phyloP scores from a whole-genome alignment of 345 rosid genomes.

The Corchorus olitorius region DNA sequence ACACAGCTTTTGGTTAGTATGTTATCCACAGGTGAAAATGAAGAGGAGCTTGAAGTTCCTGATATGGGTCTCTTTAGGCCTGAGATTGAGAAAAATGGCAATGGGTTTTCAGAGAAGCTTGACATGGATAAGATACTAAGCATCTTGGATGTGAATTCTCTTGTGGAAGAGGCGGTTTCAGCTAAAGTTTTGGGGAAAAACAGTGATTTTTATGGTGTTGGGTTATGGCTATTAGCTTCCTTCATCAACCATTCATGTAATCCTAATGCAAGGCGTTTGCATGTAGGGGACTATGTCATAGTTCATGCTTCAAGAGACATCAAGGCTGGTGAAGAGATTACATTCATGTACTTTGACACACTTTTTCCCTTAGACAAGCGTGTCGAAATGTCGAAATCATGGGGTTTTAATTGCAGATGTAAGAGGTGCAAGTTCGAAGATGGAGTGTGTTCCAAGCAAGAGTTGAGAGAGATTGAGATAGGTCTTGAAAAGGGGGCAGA shows the following conservation, averaged over 20 bases:
- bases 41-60: constrained; percentile 55
- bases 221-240: constrained; percentile 73
- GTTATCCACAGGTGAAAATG: constrained; percentile 65
- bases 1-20: constrained; percentile 42
- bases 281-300: constrained; percentile 64
- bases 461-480: constrained; percentile 53
- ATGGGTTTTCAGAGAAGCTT: constrained; percentile 24
- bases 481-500: constrained; percentile 53
- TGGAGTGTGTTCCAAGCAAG: constrained; percentile 42
- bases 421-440: constrained; percentile 73
- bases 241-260: constrained; percentile 85
- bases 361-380: constrained; percentile 54
- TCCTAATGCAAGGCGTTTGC: constrained; percentile 74
- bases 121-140: constrained; percentile 54
- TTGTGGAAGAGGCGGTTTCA: constrained; percentile 77
- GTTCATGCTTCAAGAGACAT: constrained; percentile 80
- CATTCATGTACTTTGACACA: constrained; percentile 68
- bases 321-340: constrained; percentile 82
- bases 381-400: constrained; percentile 56
- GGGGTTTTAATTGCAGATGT: constrained; percentile 80
- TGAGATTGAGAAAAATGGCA: constrained; percentile 35
- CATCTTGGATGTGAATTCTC: constrained; percentile 82
- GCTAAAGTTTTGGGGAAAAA: constrained; percentile 80
- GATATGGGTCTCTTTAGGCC: constrained; percentile 58
- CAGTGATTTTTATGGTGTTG: constrained; percentile 74